Evolutionary conservation across 164 flowering plant genomes (phyloP), one percentile per base, ranked within the genome.

Genomic region (Echeveria elegans): DNA sequence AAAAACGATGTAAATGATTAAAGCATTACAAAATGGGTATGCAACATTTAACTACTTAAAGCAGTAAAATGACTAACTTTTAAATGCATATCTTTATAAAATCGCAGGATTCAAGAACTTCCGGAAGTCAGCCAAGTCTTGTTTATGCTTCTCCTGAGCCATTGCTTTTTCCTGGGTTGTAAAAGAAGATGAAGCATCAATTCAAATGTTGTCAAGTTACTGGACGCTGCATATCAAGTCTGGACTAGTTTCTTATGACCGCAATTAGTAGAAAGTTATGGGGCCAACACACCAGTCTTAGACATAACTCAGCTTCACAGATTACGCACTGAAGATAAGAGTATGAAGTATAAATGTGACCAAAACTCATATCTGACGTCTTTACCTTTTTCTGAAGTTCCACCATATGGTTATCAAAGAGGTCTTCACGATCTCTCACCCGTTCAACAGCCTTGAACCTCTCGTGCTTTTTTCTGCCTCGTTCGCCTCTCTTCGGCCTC

Each of bases 401-500:
- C 67, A 82, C 82, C 66, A 87, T 68, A 78, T 85, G 88, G 69
- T 75, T 87, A 32, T 88, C 88, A 73, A 80, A 92, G 60, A 95
- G 87, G 80, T 92, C 97, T 78, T 92, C 95, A 52, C 97, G 90
- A 48, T 95, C 99, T 78, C 92, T 83, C 21, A 76, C 65, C 63
- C 93, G 82, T 72, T 92, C 97, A 71, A 92, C 87, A 74, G 97
- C 97, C 72, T 78, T 86, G 70, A 90, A 95, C 32, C 99, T 90
- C 98, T 53, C 88, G 79, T 34, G 98, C 96, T 74, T 79, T 95
- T 77, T 84, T 92, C 80, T 86, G 89, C 71, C 75, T 88, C 58
- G 73, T 71, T 58, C 98, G 94, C 78, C 88, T 88, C 74, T 88
- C 97, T 74, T 95, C 99, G 67, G 88, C 91, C 63, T 95, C 99